Base-by-base conservation (phyloP, 495 filamentous ascomycete genomes). In the Xeromyces bisporus region DNA sequence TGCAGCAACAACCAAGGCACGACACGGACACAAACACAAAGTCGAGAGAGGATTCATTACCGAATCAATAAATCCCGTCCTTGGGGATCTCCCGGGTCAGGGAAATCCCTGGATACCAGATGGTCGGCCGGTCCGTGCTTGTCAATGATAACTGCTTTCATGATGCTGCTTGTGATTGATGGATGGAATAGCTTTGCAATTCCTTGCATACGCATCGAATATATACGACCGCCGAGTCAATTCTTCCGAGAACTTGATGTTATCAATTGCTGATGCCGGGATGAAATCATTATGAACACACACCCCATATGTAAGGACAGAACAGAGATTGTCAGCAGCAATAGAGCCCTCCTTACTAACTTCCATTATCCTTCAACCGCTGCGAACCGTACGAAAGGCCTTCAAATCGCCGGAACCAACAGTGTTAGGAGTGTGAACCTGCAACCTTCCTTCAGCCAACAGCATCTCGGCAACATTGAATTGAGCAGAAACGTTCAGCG, bases 41-140 rank as follows among this genome's bases (percentile, higher is more conserved):
- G n/a, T n/a, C n/a, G n/a, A n/a, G n/a, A n/a, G n/a, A n/a, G n/a
- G n/a, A n/a, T n/a, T n/a, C 9, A 17, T 23, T 46, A 47, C 47
- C 38, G 39, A 15, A 52, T 33, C 6, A 50, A 34, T 5, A 52
- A 15, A 38, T 52, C 48, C 23, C 47, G 42, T 15, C 43, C 44
- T 31, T 40, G 8, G 0, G 43, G 43, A 0, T 28, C 15, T 15
- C 26, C 23, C 9, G 51, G 44, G 20, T 46, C 35, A n/a, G 38
- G 36, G 15, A 55, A 29, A 1, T 43, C 38, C 9, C 31, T 28
- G 6, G 41, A 29, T 8, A 36, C 18, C 3, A 55, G 38, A 16
- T 48, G 45, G 12, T 50, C 44, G 16, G 48, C 30, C 14, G 33
- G 29, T 14, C 48, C 51, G 26, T 49, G 47, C 29, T 52, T 38